Percentiles rank a stretch among this genome's conserved stretches.
These are phyloP conservation scores for Phanerodontia chrysosporium DNA, from an alignment of 768 basidiomycete genomes.

Conservation along the genomic window DNA sequence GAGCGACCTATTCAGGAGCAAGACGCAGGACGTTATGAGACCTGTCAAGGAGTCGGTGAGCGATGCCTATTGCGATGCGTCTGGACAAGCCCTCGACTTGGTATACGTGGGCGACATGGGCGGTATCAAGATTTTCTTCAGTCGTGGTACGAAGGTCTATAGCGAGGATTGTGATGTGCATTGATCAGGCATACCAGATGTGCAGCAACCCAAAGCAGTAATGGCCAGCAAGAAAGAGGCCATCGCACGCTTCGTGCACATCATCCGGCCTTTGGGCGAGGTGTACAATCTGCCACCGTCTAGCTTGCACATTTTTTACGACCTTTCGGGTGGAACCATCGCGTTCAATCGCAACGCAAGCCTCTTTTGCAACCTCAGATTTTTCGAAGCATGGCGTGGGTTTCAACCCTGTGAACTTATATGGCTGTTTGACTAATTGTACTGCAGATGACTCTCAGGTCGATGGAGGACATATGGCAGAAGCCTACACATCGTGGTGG, in stretches of 20 bases:
- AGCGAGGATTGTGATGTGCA: too few species aligned
- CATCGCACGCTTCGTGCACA: slow-evolving; percentile 67
- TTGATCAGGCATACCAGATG: slow-evolving; percentile 39
- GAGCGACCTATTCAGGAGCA: slow-evolving; percentile 55
- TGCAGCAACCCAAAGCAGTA: slow-evolving; percentile 46
- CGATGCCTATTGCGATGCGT: slow-evolving; percentile 80
- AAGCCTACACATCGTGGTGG: slow-evolving; percentile 82
- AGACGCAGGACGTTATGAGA: slow-evolving; percentile 65
- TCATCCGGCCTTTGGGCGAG: slow-evolving; percentile 59
- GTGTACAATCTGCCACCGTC: slow-evolving; percentile 72
- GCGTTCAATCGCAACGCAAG: slow-evolving; percentile 92
- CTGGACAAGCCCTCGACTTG: slow-evolving; percentile 59
- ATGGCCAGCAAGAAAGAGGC: slow-evolving; percentile 50
- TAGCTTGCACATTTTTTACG: slow-evolving; percentile 85
- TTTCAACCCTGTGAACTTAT: not conserved
- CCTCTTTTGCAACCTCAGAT: slow-evolving; percentile 85
- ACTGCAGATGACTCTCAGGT: slow-evolving; percentile 68
- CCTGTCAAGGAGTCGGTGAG: slow-evolving; percentile 70
- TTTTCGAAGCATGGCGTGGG: slow-evolving; percentile 85
- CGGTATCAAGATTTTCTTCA: slow-evolving; percentile 56
- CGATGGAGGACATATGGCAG: slow-evolving; percentile 39
- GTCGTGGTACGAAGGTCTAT: slow-evolving; percentile 43
- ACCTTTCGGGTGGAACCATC: slow-evolving; percentile 73
- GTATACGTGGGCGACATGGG: slow-evolving; percentile 59
- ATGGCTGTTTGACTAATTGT: not conserved